Percentiles rank a stretch among this genome's conserved stretches.
These are phyloP conservation scores for Conticribra guillardii DNA, from an alignment of 108 stramenopile genomes.

Conservation along the genomic window DNA sequence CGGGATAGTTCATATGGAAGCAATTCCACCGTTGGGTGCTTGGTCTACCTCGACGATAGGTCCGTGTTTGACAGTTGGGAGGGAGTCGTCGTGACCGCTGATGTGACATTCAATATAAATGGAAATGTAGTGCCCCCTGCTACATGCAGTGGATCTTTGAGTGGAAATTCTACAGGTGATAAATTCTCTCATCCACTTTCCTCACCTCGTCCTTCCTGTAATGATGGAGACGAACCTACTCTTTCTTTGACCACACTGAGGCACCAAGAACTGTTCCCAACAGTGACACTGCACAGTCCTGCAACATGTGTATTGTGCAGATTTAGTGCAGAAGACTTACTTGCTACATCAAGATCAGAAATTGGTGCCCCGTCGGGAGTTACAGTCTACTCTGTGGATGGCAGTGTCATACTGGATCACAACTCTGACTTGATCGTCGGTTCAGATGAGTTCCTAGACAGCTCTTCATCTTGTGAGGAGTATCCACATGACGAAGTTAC, in stretches of 20 bases:
- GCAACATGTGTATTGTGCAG: conserved; percentile 88
- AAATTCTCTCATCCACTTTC: conserved; percentile 19
- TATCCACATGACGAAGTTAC: not conserved
- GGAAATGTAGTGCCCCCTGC: conserved; percentile 53
- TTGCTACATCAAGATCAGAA: conserved; percentile 61
- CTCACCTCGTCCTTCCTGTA: conserved; percentile 1
- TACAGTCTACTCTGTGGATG: conserved; percentile 90
- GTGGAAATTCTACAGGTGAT: conserved; percentile 11
- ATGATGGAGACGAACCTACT: conserved; percentile 24
- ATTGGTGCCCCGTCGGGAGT: conserved; percentile 87
- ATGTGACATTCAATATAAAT: conserved; percentile 91
- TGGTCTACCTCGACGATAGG: conserved; percentile 91
- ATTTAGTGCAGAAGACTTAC: conserved; percentile 88
- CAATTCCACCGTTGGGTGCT: conserved; percentile 89
- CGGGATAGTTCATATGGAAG: conserved; percentile 65
- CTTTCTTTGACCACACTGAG: conserved; percentile 80
- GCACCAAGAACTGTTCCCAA: conserved; percentile 92
- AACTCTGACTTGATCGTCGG: not conserved
- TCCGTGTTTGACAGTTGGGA: conserved; percentile 91
- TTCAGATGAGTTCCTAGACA: conserved; percentile 23
- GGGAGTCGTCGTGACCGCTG: conserved; percentile 85
- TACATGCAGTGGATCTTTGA: conserved; percentile 5
- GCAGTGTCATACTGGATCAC: conserved; percentile 79
- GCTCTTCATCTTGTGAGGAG: conserved; percentile 4
- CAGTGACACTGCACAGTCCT: conserved; percentile 89